These are phyloP conservation scores for Hymenoscyphus infarciens DNA, from an alignment of 2,329 filamentous ascomycete species.

Conservation along the genomic window DNA sequence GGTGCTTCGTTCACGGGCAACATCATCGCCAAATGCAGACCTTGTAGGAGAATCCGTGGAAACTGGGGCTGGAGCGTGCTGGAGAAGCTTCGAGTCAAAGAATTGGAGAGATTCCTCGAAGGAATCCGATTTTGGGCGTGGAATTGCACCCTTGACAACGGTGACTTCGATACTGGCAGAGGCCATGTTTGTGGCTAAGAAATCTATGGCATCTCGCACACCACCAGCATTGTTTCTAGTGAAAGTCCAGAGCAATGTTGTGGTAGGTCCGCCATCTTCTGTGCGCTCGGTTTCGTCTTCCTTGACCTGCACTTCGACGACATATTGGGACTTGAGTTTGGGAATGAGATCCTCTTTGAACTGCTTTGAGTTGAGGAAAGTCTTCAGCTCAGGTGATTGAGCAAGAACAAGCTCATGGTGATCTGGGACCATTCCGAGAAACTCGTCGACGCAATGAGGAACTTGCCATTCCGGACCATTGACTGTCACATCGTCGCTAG, in stretches of 20 bases:
- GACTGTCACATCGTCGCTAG: slow-evolving; percentile 92
- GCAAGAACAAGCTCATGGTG: slow-evolving; percentile 87
- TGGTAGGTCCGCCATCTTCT: slow-evolving; percentile 54
- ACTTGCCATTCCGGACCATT: slow-evolving; percentile 98
- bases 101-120: slow-evolving; percentile 96
- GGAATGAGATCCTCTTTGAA: slow-evolving; percentile 76
- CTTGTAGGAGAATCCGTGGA: slow-evolving; percentile 87
- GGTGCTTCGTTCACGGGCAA: slow-evolving; percentile 71
- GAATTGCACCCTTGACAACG: slow-evolving; percentile 89
- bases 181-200: slow-evolving; percentile 80
- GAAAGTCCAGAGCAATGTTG: slow-evolving; percentile 72
- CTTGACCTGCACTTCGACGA: slow-evolving; percentile 78
- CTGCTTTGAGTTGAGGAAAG: slow-evolving; percentile 76
- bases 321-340: slow-evolving; percentile 87
- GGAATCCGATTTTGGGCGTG: slow-evolving; percentile 96
- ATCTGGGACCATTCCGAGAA: slow-evolving; percentile 96
- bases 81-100: slow-evolving; percentile 94
- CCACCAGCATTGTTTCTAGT: slow-evolving; percentile 97
- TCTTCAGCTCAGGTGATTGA: slow-evolving; percentile 69
- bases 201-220: slow-evolving; percentile 93
- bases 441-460: slow-evolving; percentile 91
- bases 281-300: slow-evolving; percentile 57
- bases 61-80: slow-evolving; percentile 79
- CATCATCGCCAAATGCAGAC: slow-evolving; percentile 75
- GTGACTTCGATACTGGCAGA: slow-evolving; percentile 84